Conservation (phyloP, 345 rosid genomes). For the Hypericum androsaemum region DNA sequence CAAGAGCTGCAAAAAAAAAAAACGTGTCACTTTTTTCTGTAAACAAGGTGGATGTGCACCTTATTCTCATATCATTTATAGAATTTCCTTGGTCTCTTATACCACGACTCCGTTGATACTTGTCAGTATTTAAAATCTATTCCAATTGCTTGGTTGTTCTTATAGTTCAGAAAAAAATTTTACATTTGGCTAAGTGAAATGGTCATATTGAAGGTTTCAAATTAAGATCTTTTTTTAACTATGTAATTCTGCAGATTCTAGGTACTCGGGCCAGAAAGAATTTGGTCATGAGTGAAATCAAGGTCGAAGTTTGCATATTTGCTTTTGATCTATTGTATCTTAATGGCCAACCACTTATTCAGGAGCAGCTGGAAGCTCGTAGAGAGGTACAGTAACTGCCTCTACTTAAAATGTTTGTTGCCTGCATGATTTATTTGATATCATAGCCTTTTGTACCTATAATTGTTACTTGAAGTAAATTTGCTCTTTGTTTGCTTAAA, state of each 20-base stretch:
- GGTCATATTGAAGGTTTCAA: slow-evolving; percentile 1
- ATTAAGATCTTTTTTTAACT: slow-evolving; percentile 5
- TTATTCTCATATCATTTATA: too few species aligned
- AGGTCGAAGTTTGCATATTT: slow-evolving; percentile 83
- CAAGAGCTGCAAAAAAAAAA: too few species aligned
- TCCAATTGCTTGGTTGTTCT: neutral
- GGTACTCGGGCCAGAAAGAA: slow-evolving; percentile 82
- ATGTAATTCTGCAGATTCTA: slow-evolving; percentile 40
- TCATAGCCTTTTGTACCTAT: too few species aligned
- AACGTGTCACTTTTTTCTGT: too few species aligned
- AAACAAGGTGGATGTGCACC: too few species aligned
- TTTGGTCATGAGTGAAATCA: slow-evolving; percentile 69
- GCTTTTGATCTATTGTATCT: slow-evolving; percentile 84
- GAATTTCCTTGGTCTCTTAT: too few species aligned
- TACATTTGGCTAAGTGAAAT: neutral
- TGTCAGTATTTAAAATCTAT: too few species aligned
- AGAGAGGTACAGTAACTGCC: slow-evolving; percentile 61
- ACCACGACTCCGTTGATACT: too few species aligned
- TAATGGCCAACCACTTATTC: slow-evolving; percentile 69
- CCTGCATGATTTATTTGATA: too few species aligned
- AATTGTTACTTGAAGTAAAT: too few species aligned
- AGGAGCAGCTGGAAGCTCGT: slow-evolving; percentile 59
- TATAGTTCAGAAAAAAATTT: neutral
- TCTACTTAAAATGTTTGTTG: too few species aligned
- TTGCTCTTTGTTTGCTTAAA: too few species aligned